Percentiles rank a stretch among this genome's conserved stretches.
phyloP scores from a whole-genome alignment of 2,329 filamentous ascomycete genomes.

The Colletotrichum sp. region DNA sequence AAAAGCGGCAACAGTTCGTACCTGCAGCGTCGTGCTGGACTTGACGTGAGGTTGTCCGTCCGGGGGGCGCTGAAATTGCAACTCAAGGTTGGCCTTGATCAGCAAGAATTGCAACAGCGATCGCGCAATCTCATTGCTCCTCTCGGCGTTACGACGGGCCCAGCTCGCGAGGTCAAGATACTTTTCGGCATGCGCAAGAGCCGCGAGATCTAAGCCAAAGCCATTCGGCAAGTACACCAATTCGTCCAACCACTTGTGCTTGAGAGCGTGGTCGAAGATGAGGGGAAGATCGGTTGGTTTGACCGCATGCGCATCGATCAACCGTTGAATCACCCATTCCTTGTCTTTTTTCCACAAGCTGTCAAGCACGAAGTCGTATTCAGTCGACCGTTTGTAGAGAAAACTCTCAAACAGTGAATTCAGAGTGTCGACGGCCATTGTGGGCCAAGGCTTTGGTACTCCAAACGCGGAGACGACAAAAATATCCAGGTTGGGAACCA shows the following conservation, averaged over 20 bases:
- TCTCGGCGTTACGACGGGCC: constrained; percentile 74
- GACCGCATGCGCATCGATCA: constrained; percentile 80
- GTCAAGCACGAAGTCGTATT: constrained; percentile 88
- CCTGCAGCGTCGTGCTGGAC: constrained; percentile 76
- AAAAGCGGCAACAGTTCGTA: constrained; percentile 84
- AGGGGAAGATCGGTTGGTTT: constrained; percentile 59
- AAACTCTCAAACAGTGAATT: constrained; percentile 84
- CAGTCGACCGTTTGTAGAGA: constrained; percentile 76
- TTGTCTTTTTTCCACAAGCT: constrained; percentile 92
- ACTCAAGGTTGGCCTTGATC: constrained; percentile 84
- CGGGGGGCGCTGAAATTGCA: constrained; percentile 73
- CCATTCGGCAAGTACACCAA: constrained; percentile 80
- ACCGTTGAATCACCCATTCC: constrained; percentile 80
- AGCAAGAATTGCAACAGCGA: constrained; percentile 81
- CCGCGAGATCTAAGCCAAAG: constrained; percentile 86
- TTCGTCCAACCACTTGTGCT: constrained; percentile 84
- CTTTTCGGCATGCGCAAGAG: constrained; percentile 81
- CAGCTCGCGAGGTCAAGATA: constrained; percentile 83
- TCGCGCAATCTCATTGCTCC: constrained; percentile 70
- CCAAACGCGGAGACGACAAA: constrained; percentile 81
- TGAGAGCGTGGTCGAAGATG: constrained; percentile 69
- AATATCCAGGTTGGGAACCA: constrained; percentile 76
- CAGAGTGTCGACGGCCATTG: constrained; percentile 76
- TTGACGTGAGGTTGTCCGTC: constrained; percentile 61
- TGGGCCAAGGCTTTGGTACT: constrained; percentile 78